Conservation (phyloP, 768 basidiomycete genomes). For the Mycena metata region DNA sequence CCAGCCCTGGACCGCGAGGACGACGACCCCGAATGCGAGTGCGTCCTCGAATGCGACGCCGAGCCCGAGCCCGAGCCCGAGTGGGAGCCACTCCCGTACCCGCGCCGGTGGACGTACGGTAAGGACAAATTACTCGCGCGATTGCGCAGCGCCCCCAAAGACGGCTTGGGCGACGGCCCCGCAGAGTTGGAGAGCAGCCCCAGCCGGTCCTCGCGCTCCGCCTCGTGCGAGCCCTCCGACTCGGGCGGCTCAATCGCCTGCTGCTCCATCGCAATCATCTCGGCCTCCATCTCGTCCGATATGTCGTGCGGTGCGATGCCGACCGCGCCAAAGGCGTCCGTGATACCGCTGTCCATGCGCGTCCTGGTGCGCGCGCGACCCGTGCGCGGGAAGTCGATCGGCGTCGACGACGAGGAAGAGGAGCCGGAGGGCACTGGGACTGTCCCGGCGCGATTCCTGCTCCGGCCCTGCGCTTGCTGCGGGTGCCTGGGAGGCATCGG, state of each 20-base stretch:
- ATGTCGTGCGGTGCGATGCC: conserved; percentile 20
- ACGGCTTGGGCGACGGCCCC: conserved; percentile 63
- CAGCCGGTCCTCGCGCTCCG: conserved; percentile 73
- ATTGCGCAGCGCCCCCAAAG: conserved; percentile 57
- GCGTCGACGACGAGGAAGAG: conserved; percentile 36
- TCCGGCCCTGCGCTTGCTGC: conserved; percentile 41
- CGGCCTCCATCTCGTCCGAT: conserved; percentile 3
- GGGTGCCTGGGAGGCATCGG: conserved; percentile 58
- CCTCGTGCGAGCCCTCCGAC: conserved; percentile 70
- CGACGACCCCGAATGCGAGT: conserved; percentile 54
- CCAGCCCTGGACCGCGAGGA: conserved; percentile 60
- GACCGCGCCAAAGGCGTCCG: conserved; percentile 38
- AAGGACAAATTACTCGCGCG: conserved; percentile 52
- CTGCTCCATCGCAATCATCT: conserved; percentile 6
- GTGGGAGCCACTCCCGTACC: conserved; percentile 48
- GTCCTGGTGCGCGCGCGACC: conserved; percentile 24
- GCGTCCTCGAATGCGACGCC: conserved; percentile 46
- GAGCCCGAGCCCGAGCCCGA: conserved; percentile 50
- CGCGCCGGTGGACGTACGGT: conserved; percentile 47
- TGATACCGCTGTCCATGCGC: conserved; percentile 33
- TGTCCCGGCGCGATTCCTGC: conserved; percentile 44
- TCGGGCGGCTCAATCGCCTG: conserved; percentile 56
- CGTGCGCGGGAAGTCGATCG: conserved; percentile 36
- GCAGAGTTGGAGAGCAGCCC: conserved; percentile 62
- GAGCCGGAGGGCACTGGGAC: conserved; percentile 38